phyloP scores from a whole-genome alignment of 164 flowering plant species.

The Tinospora cordifolia region DNA sequence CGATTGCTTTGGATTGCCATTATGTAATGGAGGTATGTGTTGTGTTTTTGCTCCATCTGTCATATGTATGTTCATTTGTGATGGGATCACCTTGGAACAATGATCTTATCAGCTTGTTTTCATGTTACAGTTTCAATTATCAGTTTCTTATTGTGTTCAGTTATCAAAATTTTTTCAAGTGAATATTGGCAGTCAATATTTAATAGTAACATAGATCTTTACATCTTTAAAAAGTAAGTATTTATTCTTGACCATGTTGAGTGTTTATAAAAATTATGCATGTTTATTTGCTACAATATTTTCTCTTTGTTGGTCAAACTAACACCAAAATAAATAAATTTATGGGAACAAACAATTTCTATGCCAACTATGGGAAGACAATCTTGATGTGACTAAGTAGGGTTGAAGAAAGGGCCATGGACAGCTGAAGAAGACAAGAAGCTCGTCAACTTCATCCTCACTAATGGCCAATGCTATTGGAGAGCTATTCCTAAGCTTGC shows the following conservation, averaged over 20 bases:
- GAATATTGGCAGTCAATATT: too few species aligned
- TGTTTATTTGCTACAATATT: too few species aligned
- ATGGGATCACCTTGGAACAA: background rate
- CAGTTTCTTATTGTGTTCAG: background rate
- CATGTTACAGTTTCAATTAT: background rate
- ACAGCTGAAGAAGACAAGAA: slow-evolving; percentile 66
- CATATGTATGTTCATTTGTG: slow-evolving; percentile 1
- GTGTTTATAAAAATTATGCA: too few species aligned
- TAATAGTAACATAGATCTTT: too few species aligned
- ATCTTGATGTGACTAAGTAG: slow-evolving; percentile 72
- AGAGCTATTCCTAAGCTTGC: too few species aligned
- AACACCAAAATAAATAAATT: too few species aligned
- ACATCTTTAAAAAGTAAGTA: too few species aligned
- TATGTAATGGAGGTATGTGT: slow-evolving; percentile 76
- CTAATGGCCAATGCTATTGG: slow-evolving; percentile 39
- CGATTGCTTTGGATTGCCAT: slow-evolving; percentile 54
- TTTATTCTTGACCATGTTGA: too few species aligned
- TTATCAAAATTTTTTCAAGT: too few species aligned
- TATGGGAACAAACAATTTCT: too few species aligned
- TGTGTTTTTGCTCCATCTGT: slow-evolving; percentile 30
- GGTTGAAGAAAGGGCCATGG: slow-evolving; percentile 77
- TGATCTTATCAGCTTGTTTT: background rate
- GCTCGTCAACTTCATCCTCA: slow-evolving; percentile 67
- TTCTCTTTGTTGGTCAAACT: too few species aligned
- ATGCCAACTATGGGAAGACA: slow-evolving; percentile 81